A percentile compares a stretch with the other conserved stretches of the same genome.
phyloP scores from a whole-genome alignment of 208 protist genomes.

The Naegleria fowleri region DNA sequence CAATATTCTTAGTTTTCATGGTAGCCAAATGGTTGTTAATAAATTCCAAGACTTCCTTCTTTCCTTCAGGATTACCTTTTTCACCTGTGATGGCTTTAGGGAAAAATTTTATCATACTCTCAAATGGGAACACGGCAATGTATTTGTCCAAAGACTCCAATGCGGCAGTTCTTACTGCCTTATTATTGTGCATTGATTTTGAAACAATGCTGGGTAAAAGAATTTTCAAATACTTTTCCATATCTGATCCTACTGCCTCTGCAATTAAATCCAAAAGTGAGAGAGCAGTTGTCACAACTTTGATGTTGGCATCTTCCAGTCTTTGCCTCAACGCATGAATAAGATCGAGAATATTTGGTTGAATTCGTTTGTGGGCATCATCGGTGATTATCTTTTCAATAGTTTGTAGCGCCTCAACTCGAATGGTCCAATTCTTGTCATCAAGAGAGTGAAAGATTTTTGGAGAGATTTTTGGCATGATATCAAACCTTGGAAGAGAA shows the following conservation, averaged over 20 bases:
- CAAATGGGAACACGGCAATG: not conserved
- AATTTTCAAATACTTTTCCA: conserved; percentile 8
- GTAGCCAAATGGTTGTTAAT: not conserved
- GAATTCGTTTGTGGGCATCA: not conserved
- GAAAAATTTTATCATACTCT: not conserved
- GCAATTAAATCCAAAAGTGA: not conserved
- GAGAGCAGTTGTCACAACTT: not conserved
- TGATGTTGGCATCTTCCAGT: not conserved
- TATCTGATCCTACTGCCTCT: not conserved
- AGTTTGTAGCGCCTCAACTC: not conserved
- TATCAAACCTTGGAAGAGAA: conserved; percentile 6
- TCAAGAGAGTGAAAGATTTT: not conserved
- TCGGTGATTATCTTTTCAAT: conserved; percentile 12
- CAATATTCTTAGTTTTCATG: not conserved
- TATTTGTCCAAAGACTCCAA: conserved; percentile 3
- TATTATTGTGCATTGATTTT: not conserved
- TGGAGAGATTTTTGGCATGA: not conserved
- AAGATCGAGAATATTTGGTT: not conserved
- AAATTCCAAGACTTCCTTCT: conserved; percentile 12
- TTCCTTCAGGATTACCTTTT: not conserved
- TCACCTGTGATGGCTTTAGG: not conserved
- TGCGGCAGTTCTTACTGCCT: not conserved
- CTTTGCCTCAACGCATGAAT: conserved; percentile 20
- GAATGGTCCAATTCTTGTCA: not conserved
- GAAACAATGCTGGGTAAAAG: not conserved